Evolutionary conservation across 257 asterid species (phyloP).

Genomic region (Solanum bukasovii): DNA sequence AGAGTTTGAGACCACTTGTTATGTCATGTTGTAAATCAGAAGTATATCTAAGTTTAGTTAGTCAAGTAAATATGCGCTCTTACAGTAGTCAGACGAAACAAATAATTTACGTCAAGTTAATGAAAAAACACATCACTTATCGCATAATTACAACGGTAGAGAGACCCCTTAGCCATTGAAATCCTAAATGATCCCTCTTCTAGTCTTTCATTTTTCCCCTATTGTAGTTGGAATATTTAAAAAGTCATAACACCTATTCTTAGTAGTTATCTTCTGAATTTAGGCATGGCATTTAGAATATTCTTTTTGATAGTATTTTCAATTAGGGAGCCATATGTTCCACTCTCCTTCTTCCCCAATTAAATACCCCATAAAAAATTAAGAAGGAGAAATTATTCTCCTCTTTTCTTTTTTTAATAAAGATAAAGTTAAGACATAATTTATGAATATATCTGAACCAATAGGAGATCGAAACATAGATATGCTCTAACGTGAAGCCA

Average conservation of each 20-base stretch:
- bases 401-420: neutral
- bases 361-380: neutral
- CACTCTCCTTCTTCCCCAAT: neutral
- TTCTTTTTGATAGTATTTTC: neutral
- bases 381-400: neutral
- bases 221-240: neutral
- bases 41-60: neutral
- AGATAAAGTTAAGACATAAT: neutral
- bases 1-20: neutral
- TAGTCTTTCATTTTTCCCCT: neutral
- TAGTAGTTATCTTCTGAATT: neutral
- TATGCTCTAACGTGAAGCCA: conserved; percentile 25
- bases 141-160: neutral
- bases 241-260: neutral
- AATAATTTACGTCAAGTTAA: too few species aligned
- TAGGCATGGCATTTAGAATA: neutral
- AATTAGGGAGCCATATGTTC: neutral
- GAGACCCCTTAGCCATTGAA: neutral
- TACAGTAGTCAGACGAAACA: neutral
- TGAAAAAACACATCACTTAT: neutral
- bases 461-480: conserved; percentile 8
- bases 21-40: too few species aligned
- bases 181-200: neutral
- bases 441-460: conserved; percentile 12
- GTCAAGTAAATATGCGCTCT: too few species aligned